Evolutionary conservation across 441 rosid species (phyloP).

Genomic region (Macaranga tanarius): DNA sequence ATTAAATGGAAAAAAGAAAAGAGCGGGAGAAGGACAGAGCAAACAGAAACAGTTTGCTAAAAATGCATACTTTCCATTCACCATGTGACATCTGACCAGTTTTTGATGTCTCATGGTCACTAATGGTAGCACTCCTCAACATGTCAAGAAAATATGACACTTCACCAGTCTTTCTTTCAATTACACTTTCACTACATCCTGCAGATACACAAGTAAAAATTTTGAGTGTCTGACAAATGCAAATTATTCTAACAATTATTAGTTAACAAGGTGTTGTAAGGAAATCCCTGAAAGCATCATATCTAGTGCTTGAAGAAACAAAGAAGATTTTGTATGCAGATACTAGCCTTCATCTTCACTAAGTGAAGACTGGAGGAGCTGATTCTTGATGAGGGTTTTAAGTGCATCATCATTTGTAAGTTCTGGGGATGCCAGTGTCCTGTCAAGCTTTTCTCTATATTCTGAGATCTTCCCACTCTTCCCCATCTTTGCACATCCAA

Average conservation of each 20-base stretch:
- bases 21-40: neutral
- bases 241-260: neutral
- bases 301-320: neutral
- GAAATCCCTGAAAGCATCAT: neutral
- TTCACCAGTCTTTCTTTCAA: slow-evolving; percentile 59
- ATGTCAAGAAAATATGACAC: slow-evolving; percentile 72
- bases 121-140: slow-evolving; percentile 77
- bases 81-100: slow-evolving; percentile 43
- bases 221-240: slow-evolving; percentile 15
- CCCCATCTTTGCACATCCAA: slow-evolving; percentile 49
- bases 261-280: neutral
- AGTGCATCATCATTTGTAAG: slow-evolving; percentile 54
- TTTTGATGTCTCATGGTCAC: slow-evolving; percentile 39
- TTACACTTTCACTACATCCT: slow-evolving; percentile 51
- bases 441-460: slow-evolving; percentile 74
- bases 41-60: neutral
- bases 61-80: slow-evolving; percentile 77
- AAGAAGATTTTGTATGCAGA: neutral
- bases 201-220: slow-evolving; percentile 26
- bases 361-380: slow-evolving; percentile 43
- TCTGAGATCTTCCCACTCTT: slow-evolving; percentile 46
- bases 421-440: slow-evolving; percentile 69
- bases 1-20: neutral
- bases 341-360: slow-evolving; percentile 51
- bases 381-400: slow-evolving; percentile 55